Base-by-base conservation (phyloP, 2,329 filamentous ascomycete species). In the Cyphellophora europaea region DNA sequence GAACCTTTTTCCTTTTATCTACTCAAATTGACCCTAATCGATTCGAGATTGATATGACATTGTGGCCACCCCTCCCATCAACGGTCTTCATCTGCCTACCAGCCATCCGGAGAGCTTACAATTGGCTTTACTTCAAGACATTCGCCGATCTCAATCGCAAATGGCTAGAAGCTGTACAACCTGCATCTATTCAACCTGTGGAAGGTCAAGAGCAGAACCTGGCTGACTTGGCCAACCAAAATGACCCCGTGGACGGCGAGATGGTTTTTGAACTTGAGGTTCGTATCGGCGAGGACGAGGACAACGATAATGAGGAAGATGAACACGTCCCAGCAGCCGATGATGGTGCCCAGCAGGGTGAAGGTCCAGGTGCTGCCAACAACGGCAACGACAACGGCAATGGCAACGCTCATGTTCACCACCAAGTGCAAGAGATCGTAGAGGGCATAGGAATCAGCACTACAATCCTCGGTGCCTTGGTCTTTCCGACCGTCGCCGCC, bases 401-500 rank as follows among this genome's bases (percentile, higher is more conserved):
- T 4, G 53, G 62, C 31, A 55, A 62, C 32, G 21, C 21, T 8
- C 21, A 25, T n/a, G 21, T 25, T 25, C n/a, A n/a, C n/a, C 21
- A 25, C 21, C 21, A 25, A n/a, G n/a, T 25, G 8, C 62, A 67
- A 35, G 64, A 66, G 34, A 58, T 75, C 3, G 62, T 69, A 19
- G 63, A 74, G 44, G 68, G 70, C 10, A 66, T 65, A 19, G 66
- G 66, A 19, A 57, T 82, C 18, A 71, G 72, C 1, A 69, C 77
- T 41, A 71, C 70, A 0, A 62, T 82, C 25, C 64, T 83, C 19
- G 79, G 79, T 5, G 79, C 80, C 2, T 62, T 98, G 2, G 66
- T 93, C 10, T 85, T 93, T 51, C 91, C 91, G 0, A 77, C 76
- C 8, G 76, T 96, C 29, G 87, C 86, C 0, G 82, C 79, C 18